Evolutionary conservation across 495 filamentous ascomycete genomes (phyloP).

Genomic region (Neurospora sublineolata): DNA sequence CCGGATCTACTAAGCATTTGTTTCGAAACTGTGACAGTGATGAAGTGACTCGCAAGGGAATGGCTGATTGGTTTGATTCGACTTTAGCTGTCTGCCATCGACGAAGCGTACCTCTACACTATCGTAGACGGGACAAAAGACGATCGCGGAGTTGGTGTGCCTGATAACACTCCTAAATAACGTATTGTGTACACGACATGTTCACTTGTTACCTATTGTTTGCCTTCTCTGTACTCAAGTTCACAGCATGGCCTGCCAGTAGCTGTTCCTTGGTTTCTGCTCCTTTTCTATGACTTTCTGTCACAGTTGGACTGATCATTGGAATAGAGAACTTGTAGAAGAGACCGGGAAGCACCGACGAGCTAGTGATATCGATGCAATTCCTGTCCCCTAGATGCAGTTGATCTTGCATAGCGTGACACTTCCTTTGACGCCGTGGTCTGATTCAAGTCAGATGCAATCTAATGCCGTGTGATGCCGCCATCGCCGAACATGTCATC

Average conservation of each 20-base stretch:
- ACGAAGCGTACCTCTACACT: too few relatives aligned
- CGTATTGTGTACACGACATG: background rate
- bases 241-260: background rate
- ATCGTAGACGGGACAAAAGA: background rate
- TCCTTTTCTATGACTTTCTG: background rate
- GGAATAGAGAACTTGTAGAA: background rate
- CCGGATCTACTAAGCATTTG: background rate
- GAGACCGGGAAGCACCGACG: background rate
- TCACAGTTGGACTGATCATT: background rate
- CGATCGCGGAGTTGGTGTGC: background rate
- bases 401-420: background rate
- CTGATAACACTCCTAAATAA: background rate
- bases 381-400: background rate
- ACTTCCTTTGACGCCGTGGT: background rate
- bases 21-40: background rate
- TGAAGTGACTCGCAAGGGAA: background rate
- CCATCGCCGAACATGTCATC: background rate
- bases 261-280: background rate
- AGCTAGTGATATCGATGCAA: background rate
- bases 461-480: background rate
- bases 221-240: background rate
- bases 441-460: background rate
- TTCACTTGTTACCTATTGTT: background rate
- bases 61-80: background rate
- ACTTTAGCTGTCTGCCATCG: background rate